Evolutionary conservation across 306 rosid genomes (phyloP), one percentile per base, ranked within the genome.

Genomic region (Vigna angularis): DNA sequence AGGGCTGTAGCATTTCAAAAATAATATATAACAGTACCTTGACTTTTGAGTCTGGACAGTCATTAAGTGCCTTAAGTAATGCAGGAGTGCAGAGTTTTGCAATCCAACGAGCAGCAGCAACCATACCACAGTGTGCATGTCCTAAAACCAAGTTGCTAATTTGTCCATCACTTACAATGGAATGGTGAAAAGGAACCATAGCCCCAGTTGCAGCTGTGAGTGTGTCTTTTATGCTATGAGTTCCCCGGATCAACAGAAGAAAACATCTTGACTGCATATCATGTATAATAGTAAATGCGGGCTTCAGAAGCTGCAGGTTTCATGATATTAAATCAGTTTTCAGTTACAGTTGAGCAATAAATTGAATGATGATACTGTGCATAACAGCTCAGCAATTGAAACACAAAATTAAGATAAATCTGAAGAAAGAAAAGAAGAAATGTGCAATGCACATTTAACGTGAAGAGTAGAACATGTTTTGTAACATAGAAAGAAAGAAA

Each of bases 71-170:
- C 85, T 89, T 83, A 24, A 86, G 88, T 78, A 95, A 83, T 84
- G 83, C 85, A 75, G 98, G 98, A 81, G 90, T 85, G 84, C 90
- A 88, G 45, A 91, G 93, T 92, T 89, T 95, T 48, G 98, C 97
- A 83, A 91, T 95, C 98, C 98, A 95, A 22, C 98, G 96, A 72
- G 98, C 98, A 57, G 98, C 97, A 80, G 98, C 98, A 85, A 95
- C 98, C 98, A 95, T 95, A 77, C 98, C 98, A 76, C 94, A 92
- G 76, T 95, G 98, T 36, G 98, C 98, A 85, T 95, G 91, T 77
- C 97, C 97, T 52, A 90, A 85, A 74, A 93, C 85, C 45, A 93
- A 76, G 72, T 93, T 90, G 85, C 88, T 89, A 70, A 90, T 76
- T 71, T 91, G 92, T 75, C 91, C 96, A 70, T 90, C 94, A 69